These are phyloP conservation scores for Tylopilus subfusipes DNA, from an alignment of 768 basidiomycete species.

Conservation along the genomic window DNA sequence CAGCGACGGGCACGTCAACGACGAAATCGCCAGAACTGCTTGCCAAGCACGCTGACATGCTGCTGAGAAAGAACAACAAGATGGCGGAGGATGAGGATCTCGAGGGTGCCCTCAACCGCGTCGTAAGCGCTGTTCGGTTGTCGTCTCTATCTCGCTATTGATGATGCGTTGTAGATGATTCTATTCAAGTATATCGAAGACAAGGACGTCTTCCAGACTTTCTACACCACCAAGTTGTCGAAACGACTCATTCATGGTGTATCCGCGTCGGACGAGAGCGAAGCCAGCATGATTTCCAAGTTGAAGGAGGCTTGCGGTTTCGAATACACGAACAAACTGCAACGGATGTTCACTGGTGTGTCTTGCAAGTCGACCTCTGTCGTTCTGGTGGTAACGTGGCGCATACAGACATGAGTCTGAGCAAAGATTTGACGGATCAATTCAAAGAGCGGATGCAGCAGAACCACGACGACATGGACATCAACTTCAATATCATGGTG, in stretches of 20 bases:
- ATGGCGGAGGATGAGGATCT: conserved; percentile 88
- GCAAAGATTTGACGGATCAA: conserved; percentile 91
- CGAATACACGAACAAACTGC: conserved; percentile 94
- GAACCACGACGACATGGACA: conserved; percentile 79
- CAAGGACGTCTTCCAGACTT: conserved; percentile 98
- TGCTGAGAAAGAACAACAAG: conserved; percentile 94
- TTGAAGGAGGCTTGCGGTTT: conserved; percentile 95
- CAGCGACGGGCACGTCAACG: conserved; percentile 77
- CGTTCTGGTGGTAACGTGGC: conserved; percentile 1
- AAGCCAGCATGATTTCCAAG: conserved; percentile 97
- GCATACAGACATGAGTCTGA: conserved; percentile 83
- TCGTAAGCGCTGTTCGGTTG: conserved; percentile 49
- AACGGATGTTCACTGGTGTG: conserved; percentile 93
- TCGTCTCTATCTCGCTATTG: not conserved
- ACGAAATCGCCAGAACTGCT: conserved; percentile 90
- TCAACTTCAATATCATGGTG: conserved; percentile 91
- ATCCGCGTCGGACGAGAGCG: conserved; percentile 93
- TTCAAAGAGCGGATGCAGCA: conserved; percentile 93
- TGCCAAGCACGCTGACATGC: conserved; percentile 86
- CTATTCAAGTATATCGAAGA: conserved; percentile 98
- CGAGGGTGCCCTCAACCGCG: conserved; percentile 85
- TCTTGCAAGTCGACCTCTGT: not conserved
- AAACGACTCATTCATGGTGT: conserved; percentile 88
- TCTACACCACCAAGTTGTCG: conserved; percentile 92
- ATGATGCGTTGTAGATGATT: conserved; percentile 65